A percentile compares a stretch with the other conserved stretches of the same genome.
These are phyloP conservation scores for Cylindrodendrum hubeiense DNA, from an alignment of 2,329 filamentous ascomycete genomes.

Conservation along the genomic window DNA sequence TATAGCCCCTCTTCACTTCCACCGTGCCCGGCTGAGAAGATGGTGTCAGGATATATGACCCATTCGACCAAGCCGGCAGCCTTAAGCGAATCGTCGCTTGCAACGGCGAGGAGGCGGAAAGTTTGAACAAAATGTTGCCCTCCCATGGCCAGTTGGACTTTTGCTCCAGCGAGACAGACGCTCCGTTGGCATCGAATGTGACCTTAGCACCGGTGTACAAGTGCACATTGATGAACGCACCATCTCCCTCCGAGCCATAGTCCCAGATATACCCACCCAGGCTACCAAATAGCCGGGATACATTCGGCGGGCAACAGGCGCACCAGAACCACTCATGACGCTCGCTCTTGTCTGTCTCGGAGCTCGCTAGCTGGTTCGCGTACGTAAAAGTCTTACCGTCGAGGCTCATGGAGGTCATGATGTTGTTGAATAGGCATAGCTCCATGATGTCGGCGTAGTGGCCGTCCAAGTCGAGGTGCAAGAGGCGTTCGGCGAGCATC, in stretches of 20 bases:
- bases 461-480: slow-evolving; percentile 65
- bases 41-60: slow-evolving; percentile 50
- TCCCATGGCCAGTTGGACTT: slow-evolving; percentile 69
- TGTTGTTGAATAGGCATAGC: slow-evolving; percentile 70
- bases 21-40: slow-evolving; percentile 30
- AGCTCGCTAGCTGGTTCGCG: slow-evolving; percentile 70
- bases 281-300: slow-evolving; percentile 66
- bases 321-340: slow-evolving; percentile 70
- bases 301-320: slow-evolving; percentile 72
- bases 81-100: slow-evolving; percentile 60
- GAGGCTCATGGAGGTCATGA: slow-evolving; percentile 68
- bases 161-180: slow-evolving; percentile 52
- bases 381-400: slow-evolving; percentile 71
- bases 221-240: slow-evolving; percentile 63
- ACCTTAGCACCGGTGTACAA: slow-evolving; percentile 66
- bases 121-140: slow-evolving; percentile 61
- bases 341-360: slow-evolving; percentile 60
- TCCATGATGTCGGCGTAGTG: slow-evolving; percentile 71
- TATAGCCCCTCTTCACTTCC: slow-evolving; percentile 59
- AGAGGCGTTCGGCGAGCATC: slow-evolving; percentile 69
- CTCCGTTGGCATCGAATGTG: slow-evolving; percentile 50
- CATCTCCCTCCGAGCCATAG: slow-evolving; percentile 44
- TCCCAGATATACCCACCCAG: slow-evolving; percentile 70
- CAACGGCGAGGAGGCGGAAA: slow-evolving; percentile 44
- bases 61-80: slow-evolving; percentile 65